Percentiles rank a stretch among this genome's conserved stretches.
Conservation (phyloP, 2,329 filamentous ascomycete genomes). For the Xylariaceae sp. region DNA sequence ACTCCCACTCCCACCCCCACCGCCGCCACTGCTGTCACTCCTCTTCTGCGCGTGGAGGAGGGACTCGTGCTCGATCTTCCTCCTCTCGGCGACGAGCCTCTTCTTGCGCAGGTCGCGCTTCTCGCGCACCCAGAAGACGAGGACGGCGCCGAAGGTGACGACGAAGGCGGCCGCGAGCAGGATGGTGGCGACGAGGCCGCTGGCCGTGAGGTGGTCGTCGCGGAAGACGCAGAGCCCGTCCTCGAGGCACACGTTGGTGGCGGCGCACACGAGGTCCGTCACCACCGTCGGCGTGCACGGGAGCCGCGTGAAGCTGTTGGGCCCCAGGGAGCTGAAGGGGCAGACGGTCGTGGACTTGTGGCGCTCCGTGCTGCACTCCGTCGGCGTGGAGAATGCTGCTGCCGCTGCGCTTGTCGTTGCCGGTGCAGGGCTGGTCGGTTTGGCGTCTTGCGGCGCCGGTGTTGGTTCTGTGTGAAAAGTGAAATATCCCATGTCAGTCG, state of each 20-base stretch:
- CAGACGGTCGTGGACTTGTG: constrained; percentile 10
- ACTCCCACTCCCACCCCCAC: no score
- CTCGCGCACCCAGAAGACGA: constrained; percentile 49
- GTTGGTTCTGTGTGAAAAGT: constrained; percentile 13
- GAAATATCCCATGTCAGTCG: no score
- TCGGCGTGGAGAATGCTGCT: constrained; percentile 4
- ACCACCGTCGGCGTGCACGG: constrained; percentile 28
- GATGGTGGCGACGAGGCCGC: constrained; percentile 44
- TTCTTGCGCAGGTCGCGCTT: constrained; percentile 39
- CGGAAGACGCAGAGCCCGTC: constrained; percentile 35
- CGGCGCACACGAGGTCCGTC: constrained; percentile 18
- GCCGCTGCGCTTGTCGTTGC: constrained; percentile 7
- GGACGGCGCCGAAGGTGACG: constrained; percentile 36
- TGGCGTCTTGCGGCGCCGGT: constrained; percentile 1
- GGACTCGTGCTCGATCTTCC: constrained; percentile 26
- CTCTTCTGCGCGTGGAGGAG: background rate
- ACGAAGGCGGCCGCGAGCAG: constrained; percentile 40
- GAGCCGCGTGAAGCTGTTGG: constrained; percentile 14
- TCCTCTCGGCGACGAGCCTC: constrained; percentile 43
- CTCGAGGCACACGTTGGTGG: constrained; percentile 38
- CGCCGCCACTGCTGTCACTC: no score
- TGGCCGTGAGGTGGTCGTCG: constrained; percentile 36
- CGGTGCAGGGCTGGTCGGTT: background rate
- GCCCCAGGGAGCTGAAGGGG: constrained; percentile 1
- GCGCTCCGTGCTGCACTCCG: constrained; percentile 2